phyloP scores from a whole-genome alignment of 1,284 basidiomycete species.

The Ustilago crameri region DNA sequence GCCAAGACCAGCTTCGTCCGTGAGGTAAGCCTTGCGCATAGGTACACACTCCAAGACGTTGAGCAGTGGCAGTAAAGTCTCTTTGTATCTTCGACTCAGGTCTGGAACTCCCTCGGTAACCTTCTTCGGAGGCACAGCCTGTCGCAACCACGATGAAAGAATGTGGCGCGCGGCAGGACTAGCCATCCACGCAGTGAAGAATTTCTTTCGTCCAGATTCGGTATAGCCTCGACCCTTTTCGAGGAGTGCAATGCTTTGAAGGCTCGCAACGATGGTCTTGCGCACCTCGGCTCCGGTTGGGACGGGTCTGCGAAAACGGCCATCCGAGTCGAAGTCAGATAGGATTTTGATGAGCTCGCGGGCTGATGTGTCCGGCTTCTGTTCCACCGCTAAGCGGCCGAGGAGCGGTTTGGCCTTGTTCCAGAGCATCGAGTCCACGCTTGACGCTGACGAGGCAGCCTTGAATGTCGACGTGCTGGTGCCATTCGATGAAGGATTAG shows the following conservation, averaged over 20 bases:
- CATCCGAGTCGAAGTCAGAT: slow-evolving; percentile 23
- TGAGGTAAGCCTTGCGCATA: slow-evolving; percentile 47
- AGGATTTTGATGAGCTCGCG: slow-evolving; percentile 22
- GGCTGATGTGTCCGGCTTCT: slow-evolving; percentile 17
- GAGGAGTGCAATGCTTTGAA: slow-evolving; percentile 29
- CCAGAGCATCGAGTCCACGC: slow-evolving; percentile 8
- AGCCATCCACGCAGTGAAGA: slow-evolving; percentile 24
- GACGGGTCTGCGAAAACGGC: slow-evolving; percentile 22
- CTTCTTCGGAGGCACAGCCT: slow-evolving; percentile 39
- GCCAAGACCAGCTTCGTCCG: slow-evolving; percentile 52
- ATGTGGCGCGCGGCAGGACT: slow-evolving; percentile 36
- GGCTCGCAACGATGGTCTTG: slow-evolving; percentile 19
- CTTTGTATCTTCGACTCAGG: slow-evolving; percentile 46
- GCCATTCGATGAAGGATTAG: slow-evolving; percentile 7
- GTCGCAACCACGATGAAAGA: slow-evolving; percentile 28
- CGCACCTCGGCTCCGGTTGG: slow-evolving; percentile 26
- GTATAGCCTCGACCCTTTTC: slow-evolving; percentile 38
- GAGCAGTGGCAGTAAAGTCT: slow-evolving; percentile 45
- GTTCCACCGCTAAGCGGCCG: slow-evolving; percentile 23
- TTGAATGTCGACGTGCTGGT: not conserved
- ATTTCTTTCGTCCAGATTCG: slow-evolving; percentile 23
- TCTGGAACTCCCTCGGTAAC: slow-evolving; percentile 30
- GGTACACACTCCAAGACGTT: slow-evolving; percentile 37
- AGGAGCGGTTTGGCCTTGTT: slow-evolving; percentile 18
- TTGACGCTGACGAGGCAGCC: not conserved